Percentiles rank a stretch among this genome's conserved stretches.
These are phyloP conservation scores for Aspergillus chevalieri DNA, from an alignment of 2,329 filamentous ascomycete species.

Conservation along the genomic window DNA sequence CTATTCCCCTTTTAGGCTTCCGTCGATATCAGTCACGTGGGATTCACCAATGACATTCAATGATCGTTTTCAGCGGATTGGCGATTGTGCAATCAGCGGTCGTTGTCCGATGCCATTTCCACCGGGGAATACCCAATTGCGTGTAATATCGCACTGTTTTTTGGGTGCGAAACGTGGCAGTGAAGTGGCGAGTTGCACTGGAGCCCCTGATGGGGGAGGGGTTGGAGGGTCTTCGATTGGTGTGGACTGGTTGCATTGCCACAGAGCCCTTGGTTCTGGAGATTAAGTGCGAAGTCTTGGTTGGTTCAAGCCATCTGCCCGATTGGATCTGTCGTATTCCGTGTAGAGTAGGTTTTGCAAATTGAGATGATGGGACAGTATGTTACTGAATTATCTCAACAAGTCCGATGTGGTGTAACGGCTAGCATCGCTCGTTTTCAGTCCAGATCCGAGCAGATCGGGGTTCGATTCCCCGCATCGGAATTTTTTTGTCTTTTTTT, in stretches of 20 bases:
- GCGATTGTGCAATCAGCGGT: no score
- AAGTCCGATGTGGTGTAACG: neutral
- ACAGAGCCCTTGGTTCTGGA: neutral
- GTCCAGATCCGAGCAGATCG: neutral
- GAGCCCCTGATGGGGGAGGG: neutral
- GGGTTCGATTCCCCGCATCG: neutral
- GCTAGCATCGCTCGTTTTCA: conserved; percentile 1
- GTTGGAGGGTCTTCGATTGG: neutral
- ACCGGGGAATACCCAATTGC: neutral
- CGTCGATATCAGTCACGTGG: no score
- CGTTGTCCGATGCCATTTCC: neutral
- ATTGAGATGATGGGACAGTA: no score
- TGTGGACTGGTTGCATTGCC: neutral
- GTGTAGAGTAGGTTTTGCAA: neutral
- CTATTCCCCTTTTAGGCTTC: neutral
- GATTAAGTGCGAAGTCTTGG: no score
- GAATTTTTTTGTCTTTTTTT: neutral
- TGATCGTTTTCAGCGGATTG: neutral
- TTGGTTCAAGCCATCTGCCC: no score
- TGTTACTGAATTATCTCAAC: no score
- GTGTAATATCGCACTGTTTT: neutral
- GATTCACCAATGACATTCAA: neutral
- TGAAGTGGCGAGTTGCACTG: no score
- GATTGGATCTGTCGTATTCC: neutral
- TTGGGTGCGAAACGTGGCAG: no score